Conservation (phyloP, 2,329 filamentous ascomycete species). For the Fusarium sp. region DNA sequence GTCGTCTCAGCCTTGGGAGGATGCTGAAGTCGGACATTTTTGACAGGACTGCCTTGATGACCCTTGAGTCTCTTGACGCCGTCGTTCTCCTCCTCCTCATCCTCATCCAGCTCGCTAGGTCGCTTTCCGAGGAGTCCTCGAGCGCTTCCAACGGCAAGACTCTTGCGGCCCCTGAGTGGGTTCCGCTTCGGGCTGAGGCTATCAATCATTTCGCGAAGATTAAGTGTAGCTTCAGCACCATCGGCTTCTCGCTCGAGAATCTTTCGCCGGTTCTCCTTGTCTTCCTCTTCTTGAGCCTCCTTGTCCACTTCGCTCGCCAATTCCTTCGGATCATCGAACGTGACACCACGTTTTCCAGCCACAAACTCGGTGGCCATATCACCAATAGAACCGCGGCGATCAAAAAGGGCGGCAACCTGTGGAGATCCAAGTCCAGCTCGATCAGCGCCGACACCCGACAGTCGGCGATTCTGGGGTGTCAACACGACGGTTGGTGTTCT, state of each 20-base stretch:
- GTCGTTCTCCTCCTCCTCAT: constrained; percentile 67
- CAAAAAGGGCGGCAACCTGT: constrained; percentile 75
- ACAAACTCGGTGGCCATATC: constrained; percentile 73
- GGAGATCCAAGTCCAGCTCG: constrained; percentile 80
- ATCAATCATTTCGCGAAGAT: constrained; percentile 80
- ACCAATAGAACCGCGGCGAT: constrained; percentile 76
- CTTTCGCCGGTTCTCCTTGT: constrained; percentile 68
- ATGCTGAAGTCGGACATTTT: constrained; percentile 76
- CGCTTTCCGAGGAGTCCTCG: constrained; percentile 79
- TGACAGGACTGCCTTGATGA: constrained; percentile 80
- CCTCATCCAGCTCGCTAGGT: constrained; percentile 74
- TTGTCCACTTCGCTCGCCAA: constrained; percentile 72
- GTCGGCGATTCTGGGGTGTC: constrained; percentile 60
- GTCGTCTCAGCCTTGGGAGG: constrained; percentile 75
- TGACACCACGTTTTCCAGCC: constrained; percentile 62
- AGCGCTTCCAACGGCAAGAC: constrained; percentile 79
- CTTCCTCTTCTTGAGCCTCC: constrained; percentile 68
- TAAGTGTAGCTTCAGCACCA: constrained; percentile 67
- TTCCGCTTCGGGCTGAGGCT: constrained; percentile 82
- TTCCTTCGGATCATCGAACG: constrained; percentile 72
- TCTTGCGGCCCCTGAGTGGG: constrained; percentile 74
- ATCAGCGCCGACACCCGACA: constrained; percentile 77
- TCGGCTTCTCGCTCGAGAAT: constrained; percentile 64
- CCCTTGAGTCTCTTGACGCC: constrained; percentile 76
- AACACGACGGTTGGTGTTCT: constrained; percentile 73